Evolutionary conservation across 495 filamentous ascomycete species (phyloP).

Genomic region (Hypoxylon crocopeplum): DNA sequence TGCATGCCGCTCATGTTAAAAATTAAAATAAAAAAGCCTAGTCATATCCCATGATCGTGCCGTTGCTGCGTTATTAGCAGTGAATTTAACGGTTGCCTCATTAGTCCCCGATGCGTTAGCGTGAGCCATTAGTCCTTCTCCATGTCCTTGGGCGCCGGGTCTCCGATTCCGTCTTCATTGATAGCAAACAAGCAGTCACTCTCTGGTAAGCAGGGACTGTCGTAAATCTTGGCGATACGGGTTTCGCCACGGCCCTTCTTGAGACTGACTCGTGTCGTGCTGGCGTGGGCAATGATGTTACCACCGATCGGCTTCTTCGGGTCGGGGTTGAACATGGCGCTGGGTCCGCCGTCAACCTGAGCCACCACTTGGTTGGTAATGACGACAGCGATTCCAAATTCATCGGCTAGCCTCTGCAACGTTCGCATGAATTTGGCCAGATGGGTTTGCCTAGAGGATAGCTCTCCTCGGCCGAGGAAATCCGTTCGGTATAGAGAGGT

Average conservation of each 20-base stretch:
- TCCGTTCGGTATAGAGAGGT: conserved; percentile 96
- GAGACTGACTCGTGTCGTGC: conserved; percentile 85
- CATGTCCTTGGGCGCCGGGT: conserved; percentile 93
- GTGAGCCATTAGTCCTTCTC: conserved; percentile 65
- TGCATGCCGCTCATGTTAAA: conserved; percentile 23
- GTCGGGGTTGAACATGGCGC: conserved; percentile 97
- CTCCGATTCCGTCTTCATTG: conserved; percentile 93
- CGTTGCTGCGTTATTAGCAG: neutral
- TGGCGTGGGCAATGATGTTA: conserved; percentile 98
- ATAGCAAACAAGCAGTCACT: conserved; percentile 97
- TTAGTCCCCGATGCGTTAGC: neutral
- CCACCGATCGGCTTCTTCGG: conserved; percentile 99
- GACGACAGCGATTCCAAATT: conserved; percentile 97
- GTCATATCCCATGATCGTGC: conserved; percentile 26
- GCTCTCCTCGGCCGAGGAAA: conserved; percentile 91
- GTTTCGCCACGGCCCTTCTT: conserved; percentile 97
- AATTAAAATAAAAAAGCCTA: too few species aligned
- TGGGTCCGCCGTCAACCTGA: conserved; percentile 94
- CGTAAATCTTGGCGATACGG: conserved; percentile 97
- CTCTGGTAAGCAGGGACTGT: conserved; percentile 95
- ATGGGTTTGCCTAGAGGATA: conserved; percentile 88
- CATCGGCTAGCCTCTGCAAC: conserved; percentile 91
- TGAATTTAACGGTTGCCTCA: neutral
- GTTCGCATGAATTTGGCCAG: conserved; percentile 97
- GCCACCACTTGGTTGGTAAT: conserved; percentile 99